These are phyloP conservation scores for Symbiodinium pilosum DNA, from an alignment of 73 alveolate species.

Conservation along the genomic window DNA sequence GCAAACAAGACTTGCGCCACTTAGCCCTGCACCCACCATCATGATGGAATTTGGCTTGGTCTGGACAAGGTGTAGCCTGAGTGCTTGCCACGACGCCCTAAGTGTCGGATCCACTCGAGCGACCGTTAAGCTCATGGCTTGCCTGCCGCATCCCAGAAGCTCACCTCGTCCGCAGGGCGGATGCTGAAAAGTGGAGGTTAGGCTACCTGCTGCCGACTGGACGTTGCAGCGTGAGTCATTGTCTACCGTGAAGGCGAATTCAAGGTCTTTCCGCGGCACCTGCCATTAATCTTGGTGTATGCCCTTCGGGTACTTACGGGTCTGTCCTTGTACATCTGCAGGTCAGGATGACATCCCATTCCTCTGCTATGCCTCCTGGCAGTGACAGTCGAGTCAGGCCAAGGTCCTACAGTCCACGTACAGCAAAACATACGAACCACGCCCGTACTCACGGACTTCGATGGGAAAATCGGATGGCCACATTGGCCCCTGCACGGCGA, in stretches of 20 bases:
- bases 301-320: neutral
- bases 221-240: constrained; percentile 92
- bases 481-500: constrained; percentile 74
- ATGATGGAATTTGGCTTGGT: constrained; percentile 66
- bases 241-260: constrained; percentile 89
- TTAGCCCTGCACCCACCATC: constrained; percentile 40
- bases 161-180: neutral
- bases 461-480: constrained; percentile 94
- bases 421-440: neutral
- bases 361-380: constrained; percentile 70
- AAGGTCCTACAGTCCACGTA: too few species aligned
- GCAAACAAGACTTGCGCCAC: too few species aligned
- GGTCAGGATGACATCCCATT: constrained; percentile 91
- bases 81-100: too few species aligned
- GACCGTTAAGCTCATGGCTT: neutral
- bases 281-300: neutral
- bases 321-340: constrained; percentile 78
- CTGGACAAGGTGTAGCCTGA: constrained; percentile 38
- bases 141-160: constrained; percentile 83
- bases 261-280: constrained; percentile 79
- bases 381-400: too few species aligned
- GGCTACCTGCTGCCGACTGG: neutral
- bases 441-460: constrained; percentile 91
- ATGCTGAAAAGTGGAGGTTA: too few species aligned
- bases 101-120: neutral